Conservation (phyloP, 1,284 basidiomycete species). For the Spongispora temasekensis region DNA sequence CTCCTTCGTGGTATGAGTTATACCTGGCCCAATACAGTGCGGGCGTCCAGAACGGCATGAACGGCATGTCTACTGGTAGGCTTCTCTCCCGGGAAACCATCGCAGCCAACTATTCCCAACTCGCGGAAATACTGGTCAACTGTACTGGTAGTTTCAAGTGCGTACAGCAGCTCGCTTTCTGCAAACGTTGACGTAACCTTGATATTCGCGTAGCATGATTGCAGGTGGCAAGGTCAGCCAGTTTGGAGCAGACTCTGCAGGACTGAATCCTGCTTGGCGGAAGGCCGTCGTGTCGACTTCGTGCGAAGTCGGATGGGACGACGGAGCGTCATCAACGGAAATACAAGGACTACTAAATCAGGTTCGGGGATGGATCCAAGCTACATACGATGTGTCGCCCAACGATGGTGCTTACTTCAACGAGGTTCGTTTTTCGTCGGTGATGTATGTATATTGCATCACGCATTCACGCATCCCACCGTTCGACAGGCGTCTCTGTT, state of each 20-base stretch:
- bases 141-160: not conserved
- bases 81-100: conserved; percentile 16
- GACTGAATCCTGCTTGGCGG: conserved; percentile 47
- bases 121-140: not conserved
- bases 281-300: conserved; percentile 36
- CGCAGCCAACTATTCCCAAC: not conserved
- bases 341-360: conserved; percentile 31
- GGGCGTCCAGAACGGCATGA: conserved; percentile 12
- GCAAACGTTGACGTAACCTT: not conserved
- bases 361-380: conserved; percentile 30
- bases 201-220: conserved; percentile 30
- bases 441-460: not conserved
- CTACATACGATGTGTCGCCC: conserved; percentile 23
- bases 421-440: conserved; percentile 35
- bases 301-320: conserved; percentile 33
- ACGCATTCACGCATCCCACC: not conserved
- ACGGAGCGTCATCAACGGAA: conserved; percentile 27
- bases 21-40: no score
- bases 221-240: conserved; percentile 42
- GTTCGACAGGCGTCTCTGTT: conserved; percentile 41
- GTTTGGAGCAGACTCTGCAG: conserved; percentile 38
- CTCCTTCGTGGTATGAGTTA: conserved; percentile 28
- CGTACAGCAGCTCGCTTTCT: not conserved
- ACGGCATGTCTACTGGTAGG: conserved; percentile 37
- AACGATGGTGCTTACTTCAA: conserved; percentile 43